phyloP scores from a whole-genome alignment of 768 basidiomycete species.

The Galerina sulciceps region DNA sequence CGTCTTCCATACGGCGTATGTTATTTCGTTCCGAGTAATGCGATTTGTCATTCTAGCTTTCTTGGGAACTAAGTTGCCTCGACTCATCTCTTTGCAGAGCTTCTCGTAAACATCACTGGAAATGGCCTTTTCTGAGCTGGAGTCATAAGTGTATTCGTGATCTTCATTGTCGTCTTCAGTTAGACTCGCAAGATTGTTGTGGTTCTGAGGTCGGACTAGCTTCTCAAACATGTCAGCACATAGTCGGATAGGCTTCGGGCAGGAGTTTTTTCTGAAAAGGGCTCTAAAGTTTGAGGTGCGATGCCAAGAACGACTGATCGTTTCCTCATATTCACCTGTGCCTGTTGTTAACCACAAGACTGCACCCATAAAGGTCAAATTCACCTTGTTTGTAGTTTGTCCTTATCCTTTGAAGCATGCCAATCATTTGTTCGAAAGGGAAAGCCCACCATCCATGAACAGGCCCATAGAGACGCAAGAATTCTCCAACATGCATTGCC shows the following conservation, averaged over 20 bases:
- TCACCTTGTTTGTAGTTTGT: constrained; percentile 29
- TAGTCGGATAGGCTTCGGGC: not conserved
- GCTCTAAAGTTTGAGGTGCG: constrained; percentile 7
- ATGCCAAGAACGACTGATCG: constrained; percentile 5
- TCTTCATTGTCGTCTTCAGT: not conserved
- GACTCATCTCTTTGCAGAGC: no score
- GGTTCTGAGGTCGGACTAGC: not conserved
- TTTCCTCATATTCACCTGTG: constrained; percentile 13
- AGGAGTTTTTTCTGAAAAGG: not conserved
- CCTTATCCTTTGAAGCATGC: constrained; percentile 34
- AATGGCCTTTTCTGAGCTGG: no score
- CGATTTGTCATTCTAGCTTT: no score
- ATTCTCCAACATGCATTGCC: constrained; percentile 11
- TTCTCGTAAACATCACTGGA: no score
- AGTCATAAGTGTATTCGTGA: not conserved
- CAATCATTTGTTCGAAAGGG: constrained; percentile 40
- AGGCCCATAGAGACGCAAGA: constrained; percentile 34
- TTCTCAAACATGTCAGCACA: not conserved
- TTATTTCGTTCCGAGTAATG: not conserved
- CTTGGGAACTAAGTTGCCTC: no score
- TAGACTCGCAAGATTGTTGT: not conserved
- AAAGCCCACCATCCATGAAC: constrained; percentile 42
- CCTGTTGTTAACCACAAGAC: not conserved
- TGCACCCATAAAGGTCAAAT: not conserved
- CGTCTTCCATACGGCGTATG: not conserved